phyloP scores from a whole-genome alignment of 2,329 filamentous ascomycete genomes.

The Hypoxylon rubiginosum region DNA sequence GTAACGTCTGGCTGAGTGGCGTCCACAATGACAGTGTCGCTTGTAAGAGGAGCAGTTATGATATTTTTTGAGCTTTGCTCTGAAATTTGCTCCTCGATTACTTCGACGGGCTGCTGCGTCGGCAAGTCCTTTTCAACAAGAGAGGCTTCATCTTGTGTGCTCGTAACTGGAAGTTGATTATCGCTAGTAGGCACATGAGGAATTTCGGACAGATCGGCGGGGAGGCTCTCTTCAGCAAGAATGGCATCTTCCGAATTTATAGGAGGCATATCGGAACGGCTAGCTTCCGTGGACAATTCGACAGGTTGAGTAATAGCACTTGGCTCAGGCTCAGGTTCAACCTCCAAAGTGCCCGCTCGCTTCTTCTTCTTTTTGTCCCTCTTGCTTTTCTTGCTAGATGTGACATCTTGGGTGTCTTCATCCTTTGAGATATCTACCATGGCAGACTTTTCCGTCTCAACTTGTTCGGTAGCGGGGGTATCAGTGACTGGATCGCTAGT shows the following conservation, averaged over 20 bases:
- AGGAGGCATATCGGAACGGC: background rate
- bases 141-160: slow-evolving; percentile 10
- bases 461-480: slow-evolving; percentile 1
- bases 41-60: slow-evolving; percentile 7
- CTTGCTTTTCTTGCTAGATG: slow-evolving; percentile 43
- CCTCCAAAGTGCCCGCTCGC: slow-evolving; percentile 21
- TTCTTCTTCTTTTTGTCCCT: slow-evolving; percentile 54
- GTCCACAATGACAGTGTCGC: slow-evolving; percentile 13
- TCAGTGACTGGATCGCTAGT: background rate
- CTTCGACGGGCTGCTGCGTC: slow-evolving; percentile 13
- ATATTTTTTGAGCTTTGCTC: slow-evolving; percentile 15
- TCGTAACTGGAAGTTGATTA: slow-evolving; percentile 18
- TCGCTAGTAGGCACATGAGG: background rate
- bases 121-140: slow-evolving; percentile 16
- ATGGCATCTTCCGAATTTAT: slow-evolving; percentile 8
- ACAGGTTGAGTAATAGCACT: slow-evolving; percentile 32
- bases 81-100: slow-evolving; percentile 18
- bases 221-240: slow-evolving; percentile 18
- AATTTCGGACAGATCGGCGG: slow-evolving; percentile 3
- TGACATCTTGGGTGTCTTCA: slow-evolving; percentile 26
- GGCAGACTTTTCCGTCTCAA: slow-evolving; percentile 1
- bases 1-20: slow-evolving; percentile 4
- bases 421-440: slow-evolving; percentile 22
- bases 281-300: slow-evolving; percentile 10
- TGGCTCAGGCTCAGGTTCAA: slow-evolving; percentile 10